phyloP scores from a whole-genome alignment of 257 asterid species.

The Solanum boliviense region DNA sequence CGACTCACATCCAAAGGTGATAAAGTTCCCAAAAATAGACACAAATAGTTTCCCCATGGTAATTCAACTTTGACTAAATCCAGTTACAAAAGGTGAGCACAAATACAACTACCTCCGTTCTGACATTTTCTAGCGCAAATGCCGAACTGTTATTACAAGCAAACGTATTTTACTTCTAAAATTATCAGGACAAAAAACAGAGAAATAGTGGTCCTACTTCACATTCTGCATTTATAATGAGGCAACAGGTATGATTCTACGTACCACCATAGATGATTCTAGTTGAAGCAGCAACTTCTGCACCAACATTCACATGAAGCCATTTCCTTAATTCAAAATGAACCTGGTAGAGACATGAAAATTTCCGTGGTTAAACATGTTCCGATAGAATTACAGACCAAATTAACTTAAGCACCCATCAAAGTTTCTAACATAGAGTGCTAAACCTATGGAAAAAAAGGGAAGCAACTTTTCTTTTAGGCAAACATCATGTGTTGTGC shows the following conservation, averaged over 20 bases:
- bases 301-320: slow-evolving; percentile 16
- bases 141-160: background rate
- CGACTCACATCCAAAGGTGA: background rate
- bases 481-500: background rate
- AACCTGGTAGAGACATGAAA: slow-evolving; percentile 3
- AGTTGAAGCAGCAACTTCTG: slow-evolving; percentile 15
- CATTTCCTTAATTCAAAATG: slow-evolving; percentile 23
- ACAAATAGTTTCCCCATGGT: background rate
- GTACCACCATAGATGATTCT: slow-evolving; percentile 27
- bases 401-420: background rate
- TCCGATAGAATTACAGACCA: background rate
- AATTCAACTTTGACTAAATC: background rate
- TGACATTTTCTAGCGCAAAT: background rate
- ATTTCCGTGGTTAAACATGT: background rate
- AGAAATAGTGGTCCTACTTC: background rate
- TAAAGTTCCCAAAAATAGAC: background rate
- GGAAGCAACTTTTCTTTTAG: background rate
- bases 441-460: background rate
- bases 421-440: background rate
- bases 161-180: background rate
- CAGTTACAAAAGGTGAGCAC: background rate
- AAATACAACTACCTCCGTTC: background rate
- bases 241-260: background rate
- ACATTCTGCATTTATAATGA: background rate
- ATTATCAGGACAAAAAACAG: background rate